Evolutionary conservation across 2,329 filamentous ascomycete genomes (phyloP).

Genomic region (Colletotrichum navitas): DNA sequence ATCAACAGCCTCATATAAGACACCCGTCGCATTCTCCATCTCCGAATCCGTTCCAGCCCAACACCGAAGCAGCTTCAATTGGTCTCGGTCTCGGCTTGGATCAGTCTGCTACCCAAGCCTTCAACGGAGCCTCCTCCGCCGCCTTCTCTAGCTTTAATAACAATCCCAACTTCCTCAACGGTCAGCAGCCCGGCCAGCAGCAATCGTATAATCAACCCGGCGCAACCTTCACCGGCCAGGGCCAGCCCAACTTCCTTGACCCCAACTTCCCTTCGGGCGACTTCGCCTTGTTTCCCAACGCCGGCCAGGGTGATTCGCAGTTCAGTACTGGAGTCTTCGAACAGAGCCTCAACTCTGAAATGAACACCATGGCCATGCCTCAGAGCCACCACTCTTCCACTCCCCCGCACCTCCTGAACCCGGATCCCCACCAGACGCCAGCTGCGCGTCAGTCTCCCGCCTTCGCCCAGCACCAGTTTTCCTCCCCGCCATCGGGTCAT

Average conservation of each 20-base stretch:
- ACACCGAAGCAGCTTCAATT: conserved; percentile 57
- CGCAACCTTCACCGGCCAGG: conserved; percentile 55
- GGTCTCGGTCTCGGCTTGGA: conserved; percentile 72
- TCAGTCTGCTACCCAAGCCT: conserved; percentile 59
- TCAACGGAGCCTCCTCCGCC: conserved; percentile 54
- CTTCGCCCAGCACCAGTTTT: conserved; percentile 69
- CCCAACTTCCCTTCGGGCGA: conserved; percentile 67
- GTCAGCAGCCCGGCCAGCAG: conserved; percentile 58
- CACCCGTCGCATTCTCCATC: conserved; percentile 72
- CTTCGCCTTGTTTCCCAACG: conserved; percentile 72
- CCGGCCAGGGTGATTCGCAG: conserved; percentile 64
- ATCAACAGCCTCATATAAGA: conserved; percentile 74
- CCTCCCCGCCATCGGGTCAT: conserved; percentile 61
- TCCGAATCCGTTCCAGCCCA: conserved; percentile 67
- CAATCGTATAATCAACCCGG: conserved; percentile 55
- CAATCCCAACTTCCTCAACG: conserved; percentile 63
- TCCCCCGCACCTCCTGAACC: conserved; percentile 67
- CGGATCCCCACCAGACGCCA: conserved; percentile 58
- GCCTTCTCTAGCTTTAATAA: conserved; percentile 62
- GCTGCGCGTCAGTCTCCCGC: conserved; percentile 69
- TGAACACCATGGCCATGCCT: conserved; percentile 67
- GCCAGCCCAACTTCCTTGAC: conserved; percentile 61
- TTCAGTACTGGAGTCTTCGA: conserved; percentile 74
- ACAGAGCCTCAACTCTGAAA: conserved; percentile 60
- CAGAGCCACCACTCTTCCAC: conserved; percentile 69